Evolutionary conservation across 495 filamentous ascomycete genomes (phyloP).

Genomic region (Chaetomium tenue): DNA sequence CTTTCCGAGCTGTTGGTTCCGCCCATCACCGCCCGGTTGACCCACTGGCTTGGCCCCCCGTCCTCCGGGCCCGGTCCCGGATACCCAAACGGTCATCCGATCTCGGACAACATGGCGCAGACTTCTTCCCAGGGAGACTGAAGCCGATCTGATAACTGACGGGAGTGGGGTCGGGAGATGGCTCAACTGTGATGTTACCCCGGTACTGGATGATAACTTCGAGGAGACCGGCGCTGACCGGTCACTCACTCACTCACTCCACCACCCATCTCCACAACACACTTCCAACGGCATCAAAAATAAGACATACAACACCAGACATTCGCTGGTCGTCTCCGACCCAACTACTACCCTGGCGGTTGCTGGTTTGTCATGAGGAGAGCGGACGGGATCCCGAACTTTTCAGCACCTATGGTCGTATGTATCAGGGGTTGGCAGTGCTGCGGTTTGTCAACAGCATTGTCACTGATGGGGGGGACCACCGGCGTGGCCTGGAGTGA

Average conservation of each 20-base stretch:
- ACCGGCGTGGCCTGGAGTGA: background rate
- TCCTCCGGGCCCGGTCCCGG: background rate
- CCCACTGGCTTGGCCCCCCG: background rate
- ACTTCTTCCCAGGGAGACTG: background rate
- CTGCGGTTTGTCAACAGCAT: too few species aligned
- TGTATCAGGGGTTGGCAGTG: background rate
- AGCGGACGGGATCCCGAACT: constrained; percentile 53
- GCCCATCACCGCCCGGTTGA: too few species aligned
- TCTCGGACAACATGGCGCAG: too few species aligned
- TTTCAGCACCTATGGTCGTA: constrained; percentile 20
- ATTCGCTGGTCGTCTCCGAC: background rate
- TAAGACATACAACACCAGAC: background rate
- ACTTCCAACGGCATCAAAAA: background rate
- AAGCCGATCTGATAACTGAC: background rate
- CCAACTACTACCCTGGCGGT: background rate
- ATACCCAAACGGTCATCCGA: background rate
- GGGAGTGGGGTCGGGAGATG: background rate
- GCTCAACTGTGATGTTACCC: too few species aligned
- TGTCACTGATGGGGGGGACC: background rate
- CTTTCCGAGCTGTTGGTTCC: background rate
- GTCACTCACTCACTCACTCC: too few species aligned
- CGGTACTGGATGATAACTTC: background rate
- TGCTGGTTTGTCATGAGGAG: constrained; percentile 41
- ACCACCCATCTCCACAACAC: too few species aligned
- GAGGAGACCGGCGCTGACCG: too few species aligned